Evolutionary conservation across 805 yeast species (phyloP).

Genomic region (Ogataea zsoltii): DNA sequence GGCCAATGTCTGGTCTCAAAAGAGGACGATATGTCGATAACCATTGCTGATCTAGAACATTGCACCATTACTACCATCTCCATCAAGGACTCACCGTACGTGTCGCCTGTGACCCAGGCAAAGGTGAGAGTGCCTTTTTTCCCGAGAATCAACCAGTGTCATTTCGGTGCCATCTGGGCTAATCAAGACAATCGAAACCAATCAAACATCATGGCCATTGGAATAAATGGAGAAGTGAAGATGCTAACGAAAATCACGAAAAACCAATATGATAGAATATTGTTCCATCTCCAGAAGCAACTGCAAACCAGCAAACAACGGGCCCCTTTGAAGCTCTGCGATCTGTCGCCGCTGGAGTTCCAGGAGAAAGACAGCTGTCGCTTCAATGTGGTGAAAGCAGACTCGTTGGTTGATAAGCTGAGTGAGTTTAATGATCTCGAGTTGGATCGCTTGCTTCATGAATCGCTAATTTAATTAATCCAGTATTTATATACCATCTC

Average conservation of each 20-base stretch:
- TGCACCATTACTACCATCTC: slow-evolving; percentile 19
- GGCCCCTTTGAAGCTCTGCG: slow-evolving; percentile 8
- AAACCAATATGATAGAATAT: slow-evolving; percentile 9
- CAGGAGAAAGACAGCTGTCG: slow-evolving; percentile 2
- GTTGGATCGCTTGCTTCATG: slow-evolving; percentile 16
- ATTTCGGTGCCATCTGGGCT: slow-evolving; percentile 36
- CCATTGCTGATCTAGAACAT: slow-evolving; percentile 24
- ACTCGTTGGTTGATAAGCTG: slow-evolving; percentile 16
- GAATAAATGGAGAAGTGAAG: slow-evolving; percentile 40
- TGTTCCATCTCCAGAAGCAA: slow-evolving; percentile 2
- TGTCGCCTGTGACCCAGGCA: slow-evolving; percentile 11
- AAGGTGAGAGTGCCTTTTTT: slow-evolving; percentile 30
- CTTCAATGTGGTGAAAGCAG: slow-evolving; percentile 16
- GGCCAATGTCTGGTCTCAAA: slow-evolving; percentile 22
- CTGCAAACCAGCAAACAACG: slow-evolving; percentile 1
- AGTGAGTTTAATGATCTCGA: slow-evolving; percentile 13
- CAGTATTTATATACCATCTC: background rate
- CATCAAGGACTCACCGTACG: slow-evolving; percentile 1
- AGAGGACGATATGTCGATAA: slow-evolving; percentile 8
- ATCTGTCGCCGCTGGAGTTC: slow-evolving; percentile 10
- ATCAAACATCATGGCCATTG: slow-evolving; percentile 32
- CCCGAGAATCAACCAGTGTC: slow-evolving; percentile 34
- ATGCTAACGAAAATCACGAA: slow-evolving; percentile 19
- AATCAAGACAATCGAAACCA: background rate
- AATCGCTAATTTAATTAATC: slow-evolving; percentile 10